Base-by-base conservation (phyloP, 164 flowering plant genomes). In the Tinospora cordifolia region DNA sequence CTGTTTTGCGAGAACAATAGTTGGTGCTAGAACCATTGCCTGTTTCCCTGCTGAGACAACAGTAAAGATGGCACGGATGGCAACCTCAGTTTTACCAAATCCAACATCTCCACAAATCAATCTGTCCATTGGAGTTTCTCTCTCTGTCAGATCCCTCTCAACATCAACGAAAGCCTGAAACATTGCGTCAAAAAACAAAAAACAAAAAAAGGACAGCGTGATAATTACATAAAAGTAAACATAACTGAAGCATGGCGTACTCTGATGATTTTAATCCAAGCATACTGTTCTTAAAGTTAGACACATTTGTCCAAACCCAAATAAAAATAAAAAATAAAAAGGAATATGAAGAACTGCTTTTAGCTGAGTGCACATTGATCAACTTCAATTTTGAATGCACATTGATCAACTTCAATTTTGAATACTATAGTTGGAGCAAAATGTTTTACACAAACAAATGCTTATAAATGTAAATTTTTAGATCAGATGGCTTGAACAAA, bases 21-120 rank as follows among this genome's bases (percentile, higher is more conserved):
- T 93, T n/a, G 98, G 98, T 74, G 98, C 97, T 38, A 93, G 82
- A 80, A 93, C 88, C 98, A 93, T 93, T 65, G 96, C 96, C 80
- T 93, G 98, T 79, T 93, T 93, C 60, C 93, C 90, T 68, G 93
- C 85, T 69, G 94, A 90, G 67, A 93, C 86, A 9, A 89, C 95
- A 81, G 93, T 89, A 77, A 85, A 81, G 74, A 93, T 88, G 70
- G 98, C 98, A 72, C 98, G 96, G 22, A 91, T 71, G 14, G 98
- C 98, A 81, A 93, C 98, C 80, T 93, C 98, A 67, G 98, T 93
- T 83, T 93, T 93, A 51, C 98, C 98, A 86, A 93, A 93, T 36
- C 98, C 98, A 74, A 93, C 98, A 81, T 93, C 98, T 69, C 98
- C 98, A 78, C 98, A 93, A 46, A 93, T 90, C 74, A 93, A 78